Conservation (phyloP, 2,329 filamentous ascomycete genomes). For the Talaromyces sp. region DNA sequence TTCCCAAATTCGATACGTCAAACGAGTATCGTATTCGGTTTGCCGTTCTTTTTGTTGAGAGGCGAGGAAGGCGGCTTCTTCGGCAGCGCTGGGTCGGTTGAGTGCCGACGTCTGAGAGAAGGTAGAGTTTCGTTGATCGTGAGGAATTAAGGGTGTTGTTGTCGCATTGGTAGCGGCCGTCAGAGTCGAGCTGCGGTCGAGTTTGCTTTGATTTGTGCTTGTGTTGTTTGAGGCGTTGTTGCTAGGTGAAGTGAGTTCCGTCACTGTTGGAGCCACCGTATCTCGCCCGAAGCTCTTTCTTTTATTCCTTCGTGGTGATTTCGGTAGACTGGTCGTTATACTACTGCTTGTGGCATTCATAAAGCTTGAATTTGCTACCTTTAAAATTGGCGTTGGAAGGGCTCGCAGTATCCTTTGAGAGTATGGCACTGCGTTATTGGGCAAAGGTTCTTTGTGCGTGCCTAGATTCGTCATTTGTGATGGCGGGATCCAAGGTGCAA, state of each 20-base stretch:
- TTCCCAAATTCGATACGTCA: conserved; percentile 94
- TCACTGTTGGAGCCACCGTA: conserved; percentile 46
- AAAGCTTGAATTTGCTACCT: conserved; percentile 92
- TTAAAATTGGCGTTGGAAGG: conserved; percentile 83
- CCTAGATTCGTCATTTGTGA: conserved; percentile 83
- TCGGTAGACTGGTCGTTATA: conserved; percentile 73
- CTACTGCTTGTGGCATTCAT: conserved; percentile 88
- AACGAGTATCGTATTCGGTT: conserved; percentile 67
- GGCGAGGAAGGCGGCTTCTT: conserved; percentile 21
- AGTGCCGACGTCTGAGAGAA: conserved; percentile 4
- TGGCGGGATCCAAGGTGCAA: conserved; percentile 89
- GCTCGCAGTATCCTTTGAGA: conserved; percentile 87
- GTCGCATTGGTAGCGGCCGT: not conserved
- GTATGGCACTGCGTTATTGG: conserved; percentile 81
- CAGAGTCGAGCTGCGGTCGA: not conserved
- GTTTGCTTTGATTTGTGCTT: not conserved
- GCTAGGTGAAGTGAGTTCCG: conserved; percentile 26
- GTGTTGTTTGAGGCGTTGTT: not conserved
- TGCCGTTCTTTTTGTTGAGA: conserved; percentile 37
- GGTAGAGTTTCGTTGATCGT: conserved; percentile 4
- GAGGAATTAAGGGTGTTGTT: not conserved
- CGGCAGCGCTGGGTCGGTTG: not conserved
- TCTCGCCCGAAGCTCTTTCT: conserved; percentile 49
- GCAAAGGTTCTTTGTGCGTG: conserved; percentile 68
- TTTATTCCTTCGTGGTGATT: conserved; percentile 57